Evolutionary conservation across 176 grass and related monocot genomes (phyloP).

Genomic region (Puccinellia tenuiflora): DNA sequence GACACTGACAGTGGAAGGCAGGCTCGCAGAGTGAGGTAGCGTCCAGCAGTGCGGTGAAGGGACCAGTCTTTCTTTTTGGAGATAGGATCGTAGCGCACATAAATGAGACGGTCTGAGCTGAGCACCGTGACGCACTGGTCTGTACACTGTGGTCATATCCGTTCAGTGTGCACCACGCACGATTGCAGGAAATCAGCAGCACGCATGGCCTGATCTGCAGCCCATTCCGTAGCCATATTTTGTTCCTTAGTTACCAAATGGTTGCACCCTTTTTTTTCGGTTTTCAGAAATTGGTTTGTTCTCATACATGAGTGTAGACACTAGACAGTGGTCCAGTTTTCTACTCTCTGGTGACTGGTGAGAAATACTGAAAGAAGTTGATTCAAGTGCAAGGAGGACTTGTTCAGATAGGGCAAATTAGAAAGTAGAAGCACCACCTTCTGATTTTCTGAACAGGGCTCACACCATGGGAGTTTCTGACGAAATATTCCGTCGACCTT

Average conservation of each 20-base stretch:
- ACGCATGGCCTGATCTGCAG: background rate
- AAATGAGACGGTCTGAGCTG: background rate
- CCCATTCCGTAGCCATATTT: background rate
- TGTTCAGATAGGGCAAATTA: background rate
- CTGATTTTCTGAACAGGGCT: background rate
- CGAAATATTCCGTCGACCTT: background rate
- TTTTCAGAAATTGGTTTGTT: background rate
- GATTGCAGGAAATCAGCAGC: background rate
- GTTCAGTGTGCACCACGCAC: background rate
- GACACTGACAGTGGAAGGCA: background rate
- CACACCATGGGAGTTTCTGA: too few species aligned
- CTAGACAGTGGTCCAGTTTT: too few species aligned
- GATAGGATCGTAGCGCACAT: background rate
- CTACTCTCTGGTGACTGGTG: too few species aligned
- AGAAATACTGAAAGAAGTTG: background rate
- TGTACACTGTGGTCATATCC: background rate
- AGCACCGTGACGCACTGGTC: background rate
- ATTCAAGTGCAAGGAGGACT: background rate
- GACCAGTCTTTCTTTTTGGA: background rate
- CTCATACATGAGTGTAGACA: background rate
- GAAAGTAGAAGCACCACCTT: background rate
- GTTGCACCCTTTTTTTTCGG: background rate
- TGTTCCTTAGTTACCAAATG: background rate
- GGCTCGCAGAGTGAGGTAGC: slow-evolving; percentile 1
- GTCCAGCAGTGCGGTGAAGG: background rate